phyloP scores from a whole-genome alignment of 176 grass and related monocot species.

The Rhynchospora breviuscula region DNA sequence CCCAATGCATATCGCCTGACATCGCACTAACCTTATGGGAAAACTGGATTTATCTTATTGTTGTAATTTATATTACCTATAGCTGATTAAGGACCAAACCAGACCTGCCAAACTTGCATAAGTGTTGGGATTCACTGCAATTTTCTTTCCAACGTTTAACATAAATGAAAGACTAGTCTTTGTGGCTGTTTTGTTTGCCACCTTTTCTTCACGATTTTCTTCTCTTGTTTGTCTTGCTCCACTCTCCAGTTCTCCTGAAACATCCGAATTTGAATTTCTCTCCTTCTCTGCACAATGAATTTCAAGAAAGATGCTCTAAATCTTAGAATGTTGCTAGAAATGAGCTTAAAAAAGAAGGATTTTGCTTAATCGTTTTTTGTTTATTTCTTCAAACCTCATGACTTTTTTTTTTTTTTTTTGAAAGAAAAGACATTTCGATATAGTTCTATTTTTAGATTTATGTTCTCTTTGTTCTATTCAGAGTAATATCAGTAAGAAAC shows the following conservation, averaged over 20 bases:
- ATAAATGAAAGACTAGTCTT: slow-evolving; percentile 33
- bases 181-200: slow-evolving; percentile 42
- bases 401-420: background rate
- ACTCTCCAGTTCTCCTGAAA: slow-evolving; percentile 39
- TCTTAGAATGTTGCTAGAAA: background rate
- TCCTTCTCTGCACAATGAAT: background rate
- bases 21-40: background rate
- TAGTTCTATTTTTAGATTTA: background rate
- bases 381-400: background rate
- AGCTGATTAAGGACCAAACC: slow-evolving; percentile 72
- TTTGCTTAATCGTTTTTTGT: background rate
- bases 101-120: slow-evolving; percentile 59
- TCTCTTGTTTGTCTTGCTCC: slow-evolving; percentile 32
- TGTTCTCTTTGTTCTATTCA: background rate
- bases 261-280: slow-evolving; percentile 26
- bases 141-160: slow-evolving; percentile 47
- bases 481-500: background rate
- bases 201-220: slow-evolving; percentile 40
- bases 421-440: background rate
- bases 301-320: slow-evolving; percentile 9
- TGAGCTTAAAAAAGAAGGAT: background rate
- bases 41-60: slow-evolving; percentile 16
- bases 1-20: background rate
- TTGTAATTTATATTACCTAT: slow-evolving; percentile 43
- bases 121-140: slow-evolving; percentile 76